Base-by-base conservation (phyloP, 2,329 filamentous ascomycete species). In the Chaetomium globosum region DNA sequence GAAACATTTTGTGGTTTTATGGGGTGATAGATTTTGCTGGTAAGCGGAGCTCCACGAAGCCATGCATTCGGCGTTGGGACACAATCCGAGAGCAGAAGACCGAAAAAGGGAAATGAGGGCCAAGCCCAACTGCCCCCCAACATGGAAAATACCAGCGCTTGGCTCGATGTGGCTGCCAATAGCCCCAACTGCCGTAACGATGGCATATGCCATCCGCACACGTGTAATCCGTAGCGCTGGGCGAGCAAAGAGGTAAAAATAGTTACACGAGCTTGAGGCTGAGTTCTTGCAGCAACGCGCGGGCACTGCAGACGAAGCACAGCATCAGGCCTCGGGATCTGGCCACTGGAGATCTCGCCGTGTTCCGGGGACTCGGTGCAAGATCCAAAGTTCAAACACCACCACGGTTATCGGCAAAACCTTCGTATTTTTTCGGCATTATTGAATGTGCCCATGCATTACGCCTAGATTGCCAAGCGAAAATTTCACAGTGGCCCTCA, bases 391-490 rank as follows among this genome's bases (percentile, higher is more conserved):
- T 48, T 13, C 56, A 33, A 16, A 19, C 43, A 5, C 4, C 26
- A 33, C 26, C 3, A 23, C 52, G 52, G 30, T 16, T 57, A 28
- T 5, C 39, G 57, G 48, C 31, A 62, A 61, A 43, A 19, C 55
- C 28, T 36, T 65, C 64, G 64, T 65, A 63, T 63, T 56, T 4
- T 10, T 10, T 4, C n/a, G 36, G 55, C 36, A 28, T 59, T 59
- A 56, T 65, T 55, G 54, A 33, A 19, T 39, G 46, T 16, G 26
- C 28, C 51, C 48, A 52, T 58, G 64, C 64, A 54, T 65, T 54
- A 30, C 54, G 54, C 54, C 59, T 30, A 59, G 59, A 23, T 26
- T 21, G 64, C 64, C 64, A 62, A 65, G 59, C 23, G 39, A 8
- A 54, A 49, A 51, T 59, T 55, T 53, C 21, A 36, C n/a, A 16